A percentile compares a stretch with the other conserved stretches of the same genome.
Conservation (phyloP, 1,284 basidiomycete species). For the Porodaedalea pini region DNA sequence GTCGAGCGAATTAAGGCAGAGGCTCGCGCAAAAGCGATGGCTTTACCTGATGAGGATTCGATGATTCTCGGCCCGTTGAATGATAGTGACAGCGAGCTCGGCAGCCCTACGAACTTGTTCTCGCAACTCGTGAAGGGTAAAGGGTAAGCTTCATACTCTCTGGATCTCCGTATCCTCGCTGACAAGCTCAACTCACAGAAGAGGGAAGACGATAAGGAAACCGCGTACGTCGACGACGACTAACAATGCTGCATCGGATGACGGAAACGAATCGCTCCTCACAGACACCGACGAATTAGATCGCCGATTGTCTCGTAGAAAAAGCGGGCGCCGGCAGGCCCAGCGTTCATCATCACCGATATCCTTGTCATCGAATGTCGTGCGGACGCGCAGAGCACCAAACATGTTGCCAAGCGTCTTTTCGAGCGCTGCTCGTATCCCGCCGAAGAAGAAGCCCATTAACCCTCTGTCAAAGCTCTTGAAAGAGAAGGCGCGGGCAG, state of each 20-base stretch:
- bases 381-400: not conserved
- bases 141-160: slow-evolving; percentile 20
- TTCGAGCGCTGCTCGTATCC: not conserved
- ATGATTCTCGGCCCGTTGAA: slow-evolving; percentile 40
- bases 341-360: not conserved
- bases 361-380: not conserved
- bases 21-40: slow-evolving; percentile 38
- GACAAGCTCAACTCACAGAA: not conserved
- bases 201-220: not conserved
- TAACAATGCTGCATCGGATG: not conserved
- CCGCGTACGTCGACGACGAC: not conserved
- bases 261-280: not conserved
- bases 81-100: slow-evolving; percentile 48
- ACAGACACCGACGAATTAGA: slow-evolving; percentile 10
- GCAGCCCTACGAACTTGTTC: slow-evolving; percentile 28
- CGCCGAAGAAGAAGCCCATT: slow-evolving; percentile 28
- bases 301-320: not conserved
- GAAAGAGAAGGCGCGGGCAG: slow-evolving; percentile 29
- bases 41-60: slow-evolving; percentile 38
- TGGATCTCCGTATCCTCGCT: not conserved
- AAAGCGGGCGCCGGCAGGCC: not conserved
- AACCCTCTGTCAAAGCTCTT: slow-evolving; percentile 49
- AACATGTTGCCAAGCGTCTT: not conserved
- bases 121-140: slow-evolving; percentile 22
- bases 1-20: slow-evolving; percentile 61